These are phyloP conservation scores for Marasmius oreades DNA, from an alignment of 1,284 basidiomycete species.

Conservation along the genomic window DNA sequence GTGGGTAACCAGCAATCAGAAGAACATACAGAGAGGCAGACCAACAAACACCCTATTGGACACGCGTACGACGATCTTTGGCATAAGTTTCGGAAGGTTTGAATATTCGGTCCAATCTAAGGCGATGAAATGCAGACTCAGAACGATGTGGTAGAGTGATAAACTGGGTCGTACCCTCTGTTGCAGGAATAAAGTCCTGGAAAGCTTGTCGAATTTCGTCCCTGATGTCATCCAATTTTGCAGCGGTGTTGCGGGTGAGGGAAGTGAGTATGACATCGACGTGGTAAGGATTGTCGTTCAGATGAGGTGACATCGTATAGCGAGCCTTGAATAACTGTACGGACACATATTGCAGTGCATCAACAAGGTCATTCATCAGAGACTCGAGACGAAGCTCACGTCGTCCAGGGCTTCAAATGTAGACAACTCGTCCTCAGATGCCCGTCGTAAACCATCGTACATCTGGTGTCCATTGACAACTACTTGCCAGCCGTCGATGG, in stretches of 20 bases:
- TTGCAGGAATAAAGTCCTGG: not conserved
- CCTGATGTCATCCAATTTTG: not conserved
- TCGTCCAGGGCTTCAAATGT: not conserved
- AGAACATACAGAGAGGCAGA: conserved; percentile 9
- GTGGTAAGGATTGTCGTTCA: not conserved
- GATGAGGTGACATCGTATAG: not conserved
- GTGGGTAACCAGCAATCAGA: not conserved
- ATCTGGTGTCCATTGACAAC: not conserved
- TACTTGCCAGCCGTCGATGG: not conserved
- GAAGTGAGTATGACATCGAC: not conserved
- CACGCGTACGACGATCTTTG: not conserved
- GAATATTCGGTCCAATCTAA: not conserved
- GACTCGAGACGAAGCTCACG: not conserved
- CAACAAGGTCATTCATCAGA: not conserved
- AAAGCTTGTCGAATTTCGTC: not conserved
- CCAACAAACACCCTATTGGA: conserved; percentile 14
- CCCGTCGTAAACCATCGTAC: not conserved
- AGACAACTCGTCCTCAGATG: not conserved
- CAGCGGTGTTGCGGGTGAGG: not conserved
- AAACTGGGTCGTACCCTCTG: not conserved
- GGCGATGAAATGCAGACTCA: too few relatives aligned
- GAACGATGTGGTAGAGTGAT: not conserved
- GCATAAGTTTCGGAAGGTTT: not conserved
- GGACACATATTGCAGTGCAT: not conserved
- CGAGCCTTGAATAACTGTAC: not conserved